Conservation (phyloP, 441 rosid genomes). For the Bocquillonia castaneifolia region DNA sequence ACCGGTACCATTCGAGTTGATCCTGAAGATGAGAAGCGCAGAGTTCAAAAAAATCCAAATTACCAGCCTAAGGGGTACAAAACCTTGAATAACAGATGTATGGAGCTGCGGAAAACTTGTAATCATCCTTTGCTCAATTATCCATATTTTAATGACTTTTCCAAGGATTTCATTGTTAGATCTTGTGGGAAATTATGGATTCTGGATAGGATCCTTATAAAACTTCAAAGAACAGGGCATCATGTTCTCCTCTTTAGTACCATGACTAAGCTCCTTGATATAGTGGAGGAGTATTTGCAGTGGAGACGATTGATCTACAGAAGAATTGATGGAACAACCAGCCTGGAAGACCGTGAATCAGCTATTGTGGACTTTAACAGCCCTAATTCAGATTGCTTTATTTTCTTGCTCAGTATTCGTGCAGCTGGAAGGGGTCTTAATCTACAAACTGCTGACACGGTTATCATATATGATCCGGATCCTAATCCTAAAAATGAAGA, state of each 20-base stretch:
- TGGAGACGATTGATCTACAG: conserved; percentile 91
- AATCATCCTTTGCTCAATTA: conserved; percentile 98
- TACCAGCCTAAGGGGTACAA: conserved; percentile 75
- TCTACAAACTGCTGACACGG: conserved; percentile 99
- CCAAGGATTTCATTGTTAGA: conserved; percentile 88
- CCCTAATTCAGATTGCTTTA: conserved; percentile 82
- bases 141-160: conserved; percentile 77
- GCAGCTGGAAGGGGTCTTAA: conserved; percentile 99
- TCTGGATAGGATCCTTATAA: conserved; percentile 88
- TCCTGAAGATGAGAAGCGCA: conserved; percentile 89
- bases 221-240: conserved; percentile 93
- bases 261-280: conserved; percentile 98
- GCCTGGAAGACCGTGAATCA: conserved; percentile 98
- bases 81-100: conserved; percentile 91
- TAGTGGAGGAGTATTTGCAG: conserved; percentile 94
- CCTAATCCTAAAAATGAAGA: conserved; percentile 99
- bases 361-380: conserved; percentile 97
- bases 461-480: conserved; percentile 97
- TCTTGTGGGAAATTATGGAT: conserved; percentile 99
- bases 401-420: conserved; percentile 96
- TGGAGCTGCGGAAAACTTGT: conserved; percentile 98
- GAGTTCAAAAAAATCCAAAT: conserved; percentile 65
- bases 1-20: conserved; percentile 96
- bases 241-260: conserved; percentile 97
- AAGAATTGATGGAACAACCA: conserved; percentile 98